Percentiles rank a stretch among this genome's conserved stretches.
phyloP scores from a whole-genome alignment of 2,329 filamentous ascomycete species.

The Aspergillus pseudonomiae region DNA sequence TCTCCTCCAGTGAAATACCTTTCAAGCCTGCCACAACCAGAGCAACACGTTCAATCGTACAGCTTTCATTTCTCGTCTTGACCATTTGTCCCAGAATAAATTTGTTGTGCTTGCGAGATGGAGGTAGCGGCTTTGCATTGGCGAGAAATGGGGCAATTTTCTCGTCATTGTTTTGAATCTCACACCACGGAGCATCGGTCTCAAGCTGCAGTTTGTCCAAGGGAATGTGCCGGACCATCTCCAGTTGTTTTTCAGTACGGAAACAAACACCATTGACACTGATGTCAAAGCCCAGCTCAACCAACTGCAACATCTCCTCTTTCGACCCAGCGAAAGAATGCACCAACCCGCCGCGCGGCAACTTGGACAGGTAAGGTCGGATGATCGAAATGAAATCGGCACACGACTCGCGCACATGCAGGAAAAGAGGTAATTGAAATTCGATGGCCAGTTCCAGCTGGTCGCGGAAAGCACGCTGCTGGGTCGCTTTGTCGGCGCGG shows the following conservation, averaged over 20 bases:
- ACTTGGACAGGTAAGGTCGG: conserved; percentile 38
- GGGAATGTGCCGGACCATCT: conserved; percentile 49
- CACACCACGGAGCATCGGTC: conserved; percentile 55
- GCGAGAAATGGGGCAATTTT: conserved; percentile 46
- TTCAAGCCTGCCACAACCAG: conserved; percentile 54
- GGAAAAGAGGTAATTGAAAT: conserved; percentile 36
- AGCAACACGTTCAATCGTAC: conserved; percentile 52
- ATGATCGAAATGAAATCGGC: conserved; percentile 50
- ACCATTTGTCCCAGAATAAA: conserved; percentile 52
- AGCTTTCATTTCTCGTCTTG: conserved; percentile 54
- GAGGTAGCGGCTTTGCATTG: conserved; percentile 42
- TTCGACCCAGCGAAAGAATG: conserved; percentile 84
- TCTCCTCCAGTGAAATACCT: conserved; percentile 46
- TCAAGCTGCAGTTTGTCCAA: conserved; percentile 49
- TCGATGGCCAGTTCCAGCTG: conserved; percentile 46
- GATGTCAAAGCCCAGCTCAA: conserved; percentile 45
- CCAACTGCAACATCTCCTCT: conserved; percentile 45
- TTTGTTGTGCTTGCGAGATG: conserved; percentile 54
- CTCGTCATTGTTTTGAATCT: conserved; percentile 43
- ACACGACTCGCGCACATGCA: conserved; percentile 46
- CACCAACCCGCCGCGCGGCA: conserved; percentile 66
- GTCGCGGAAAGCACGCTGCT: conserved; percentile 45
- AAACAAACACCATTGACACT: conserved; percentile 58
- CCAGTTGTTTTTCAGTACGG: conserved; percentile 39
- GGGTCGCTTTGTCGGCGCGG: conserved; percentile 46